phyloP scores from a whole-genome alignment of 2,329 filamentous ascomycete genomes.

The Fusarium xylarioides region DNA sequence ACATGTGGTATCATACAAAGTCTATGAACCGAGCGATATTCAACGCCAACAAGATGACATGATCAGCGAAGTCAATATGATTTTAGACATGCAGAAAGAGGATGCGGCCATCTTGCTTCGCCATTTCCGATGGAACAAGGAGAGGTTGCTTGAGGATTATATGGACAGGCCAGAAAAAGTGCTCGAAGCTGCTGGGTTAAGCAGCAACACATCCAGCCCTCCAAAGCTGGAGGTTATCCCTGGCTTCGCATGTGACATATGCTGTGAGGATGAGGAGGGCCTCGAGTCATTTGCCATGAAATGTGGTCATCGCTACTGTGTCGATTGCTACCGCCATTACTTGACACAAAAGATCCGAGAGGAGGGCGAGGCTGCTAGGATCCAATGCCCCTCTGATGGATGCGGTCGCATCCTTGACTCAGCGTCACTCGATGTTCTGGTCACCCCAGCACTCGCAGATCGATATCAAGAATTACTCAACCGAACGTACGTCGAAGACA shows the following conservation, averaged over 20 bases:
- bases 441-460: conserved; percentile 62
- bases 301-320: conserved; percentile 92
- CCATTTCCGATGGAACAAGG: conserved; percentile 94
- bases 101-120: conserved; percentile 90
- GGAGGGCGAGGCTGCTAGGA: conserved; percentile 93
- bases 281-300: conserved; percentile 91
- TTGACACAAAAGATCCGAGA: conserved; percentile 91
- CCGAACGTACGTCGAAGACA: conserved; percentile 96
- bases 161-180: conserved; percentile 88
- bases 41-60: conserved; percentile 85
- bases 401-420: conserved; percentile 94
- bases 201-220: conserved; percentile 66
- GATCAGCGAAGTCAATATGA: conserved; percentile 88
- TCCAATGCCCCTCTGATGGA: conserved; percentile 88
- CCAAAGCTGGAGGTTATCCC: conserved; percentile 76
- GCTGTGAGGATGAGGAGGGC: conserved; percentile 84
- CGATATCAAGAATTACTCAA: conserved; percentile 88
- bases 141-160: conserved; percentile 92
- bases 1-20: conserved; percentile 86
- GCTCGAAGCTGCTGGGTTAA: conserved; percentile 84
- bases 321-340: conserved; percentile 92
- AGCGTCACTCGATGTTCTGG: conserved; percentile 82
- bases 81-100: conserved; percentile 88
- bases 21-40: conserved; percentile 83
- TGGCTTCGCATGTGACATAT: conserved; percentile 93